These are phyloP conservation scores for Didymella lethalis DNA, from an alignment of 2,329 filamentous ascomycete species.

Conservation along the genomic window DNA sequence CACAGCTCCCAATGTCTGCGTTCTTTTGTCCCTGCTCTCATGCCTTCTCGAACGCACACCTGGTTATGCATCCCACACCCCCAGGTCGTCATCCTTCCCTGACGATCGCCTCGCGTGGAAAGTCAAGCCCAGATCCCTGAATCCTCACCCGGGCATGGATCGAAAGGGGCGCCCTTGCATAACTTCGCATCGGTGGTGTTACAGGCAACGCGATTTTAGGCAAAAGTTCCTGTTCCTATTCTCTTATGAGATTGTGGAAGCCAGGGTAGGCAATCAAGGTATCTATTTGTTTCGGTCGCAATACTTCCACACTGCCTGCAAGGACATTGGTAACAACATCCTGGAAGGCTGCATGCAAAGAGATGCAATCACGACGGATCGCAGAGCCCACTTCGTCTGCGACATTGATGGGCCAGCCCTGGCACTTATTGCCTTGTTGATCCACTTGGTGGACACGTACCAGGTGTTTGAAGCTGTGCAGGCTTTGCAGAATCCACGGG, in stretches of 20 bases:
- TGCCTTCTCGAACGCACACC: not conserved
- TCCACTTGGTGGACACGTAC: not conserved
- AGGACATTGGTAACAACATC: not conserved
- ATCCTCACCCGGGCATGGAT: constrained; percentile 1
- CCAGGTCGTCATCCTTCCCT: not conserved
- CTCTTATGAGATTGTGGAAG: not conserved
- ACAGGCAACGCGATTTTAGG: not conserved
- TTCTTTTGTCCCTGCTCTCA: not conserved
- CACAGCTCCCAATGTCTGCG: not conserved
- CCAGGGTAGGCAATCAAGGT: not conserved
- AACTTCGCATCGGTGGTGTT: not conserved
- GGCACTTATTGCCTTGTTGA: not conserved
- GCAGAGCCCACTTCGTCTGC: not conserved
- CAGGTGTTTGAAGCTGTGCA: not conserved
- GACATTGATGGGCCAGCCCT: not conserved
- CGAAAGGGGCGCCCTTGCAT: constrained; percentile 14
- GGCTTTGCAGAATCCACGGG: not conserved
- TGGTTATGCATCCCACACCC: constrained; percentile 1
- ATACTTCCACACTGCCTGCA: constrained; percentile 1
- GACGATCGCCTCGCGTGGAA: constrained; percentile 10
- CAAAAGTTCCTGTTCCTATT: not conserved
- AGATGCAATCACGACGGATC: not conserved
- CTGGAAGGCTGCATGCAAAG: not conserved
- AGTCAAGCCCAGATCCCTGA: constrained; percentile 2
- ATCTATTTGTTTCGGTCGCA: constrained; percentile 3